phyloP scores from a whole-genome alignment of 495 filamentous ascomycete genomes.

The Sordaria brevicollis region DNA sequence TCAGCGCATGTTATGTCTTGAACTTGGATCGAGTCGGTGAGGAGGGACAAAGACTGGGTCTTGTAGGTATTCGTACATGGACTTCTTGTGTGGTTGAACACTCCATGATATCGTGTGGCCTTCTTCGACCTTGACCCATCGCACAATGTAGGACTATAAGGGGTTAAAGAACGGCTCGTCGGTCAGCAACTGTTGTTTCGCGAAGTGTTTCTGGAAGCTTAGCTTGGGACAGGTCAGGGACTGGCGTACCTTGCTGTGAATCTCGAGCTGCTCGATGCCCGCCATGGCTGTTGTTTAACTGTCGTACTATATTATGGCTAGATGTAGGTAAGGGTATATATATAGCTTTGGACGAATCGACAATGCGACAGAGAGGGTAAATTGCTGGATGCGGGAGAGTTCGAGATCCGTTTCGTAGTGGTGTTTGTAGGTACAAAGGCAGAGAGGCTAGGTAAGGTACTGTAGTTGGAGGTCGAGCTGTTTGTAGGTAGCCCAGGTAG shows the following conservation, averaged over 20 bases:
- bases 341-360: neutral
- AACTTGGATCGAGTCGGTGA: neutral
- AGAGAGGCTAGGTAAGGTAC: too few relatives aligned
- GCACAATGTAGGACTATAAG: slow-evolving; percentile 83
- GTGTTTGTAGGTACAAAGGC: too few relatives aligned
- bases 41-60: neutral
- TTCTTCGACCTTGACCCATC: slow-evolving; percentile 86
- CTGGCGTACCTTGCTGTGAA: slow-evolving; percentile 88
- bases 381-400: neutral
- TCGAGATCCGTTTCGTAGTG: neutral
- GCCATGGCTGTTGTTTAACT: slow-evolving; percentile 46
- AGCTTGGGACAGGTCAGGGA: neutral
- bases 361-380: neutral
- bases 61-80: slow-evolving; percentile 43
- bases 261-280: slow-evolving; percentile 93
- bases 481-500: neutral
- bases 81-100: slow-evolving; percentile 94
- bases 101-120: slow-evolving; percentile 95
- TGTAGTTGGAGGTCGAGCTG: neutral
- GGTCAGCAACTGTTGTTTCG: neutral
- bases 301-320: neutral
- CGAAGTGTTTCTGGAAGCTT: neutral
- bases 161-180: neutral
- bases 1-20: neutral
- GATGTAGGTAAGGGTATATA: neutral